phyloP scores from a whole-genome alignment of 805 yeast species.

The Komagataella phaffii region DNA sequence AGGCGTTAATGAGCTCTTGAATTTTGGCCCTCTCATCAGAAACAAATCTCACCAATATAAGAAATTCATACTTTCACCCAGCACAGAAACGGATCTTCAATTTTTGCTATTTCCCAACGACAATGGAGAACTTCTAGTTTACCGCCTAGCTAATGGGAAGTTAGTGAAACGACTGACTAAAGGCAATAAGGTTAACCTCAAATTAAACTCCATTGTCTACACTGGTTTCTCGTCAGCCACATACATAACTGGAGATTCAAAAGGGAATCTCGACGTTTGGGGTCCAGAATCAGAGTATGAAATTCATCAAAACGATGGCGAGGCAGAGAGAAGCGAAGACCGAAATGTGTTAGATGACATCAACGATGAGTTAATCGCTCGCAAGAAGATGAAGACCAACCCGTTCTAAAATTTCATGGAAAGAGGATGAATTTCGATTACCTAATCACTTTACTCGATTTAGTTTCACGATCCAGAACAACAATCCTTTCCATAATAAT shows the following conservation, averaged over 20 bases:
- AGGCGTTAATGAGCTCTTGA: constrained; percentile 44
- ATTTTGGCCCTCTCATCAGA: constrained; percentile 68
- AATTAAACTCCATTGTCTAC: constrained; percentile 40
- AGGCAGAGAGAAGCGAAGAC: background rate
- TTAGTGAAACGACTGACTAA: constrained; percentile 42
- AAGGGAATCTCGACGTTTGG: constrained; percentile 56
- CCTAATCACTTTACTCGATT: background rate
- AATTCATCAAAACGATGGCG: background rate
- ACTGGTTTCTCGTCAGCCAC: constrained; percentile 29
- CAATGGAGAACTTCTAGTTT: constrained; percentile 54
- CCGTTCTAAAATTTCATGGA: background rate
- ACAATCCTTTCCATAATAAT: background rate
- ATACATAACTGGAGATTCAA: constrained; percentile 49
- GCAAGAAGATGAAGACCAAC: background rate
- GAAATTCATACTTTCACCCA: constrained; percentile 39
- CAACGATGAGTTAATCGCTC: background rate
- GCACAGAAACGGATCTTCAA: constrained; percentile 38
- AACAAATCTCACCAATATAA: constrained; percentile 47
- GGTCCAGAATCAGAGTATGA: constrained; percentile 17
- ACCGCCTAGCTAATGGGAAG: constrained; percentile 47
- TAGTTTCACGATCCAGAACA: background rate
- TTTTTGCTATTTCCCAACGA: constrained; percentile 63
- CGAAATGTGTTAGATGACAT: background rate
- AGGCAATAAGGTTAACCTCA: constrained; percentile 21
- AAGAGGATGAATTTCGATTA: background rate